Percentiles rank a stretch among this genome's conserved stretches.
Evolutionary conservation across 306 rosid species (phyloP).

Genomic region (Gleditsia sinensis): DNA sequence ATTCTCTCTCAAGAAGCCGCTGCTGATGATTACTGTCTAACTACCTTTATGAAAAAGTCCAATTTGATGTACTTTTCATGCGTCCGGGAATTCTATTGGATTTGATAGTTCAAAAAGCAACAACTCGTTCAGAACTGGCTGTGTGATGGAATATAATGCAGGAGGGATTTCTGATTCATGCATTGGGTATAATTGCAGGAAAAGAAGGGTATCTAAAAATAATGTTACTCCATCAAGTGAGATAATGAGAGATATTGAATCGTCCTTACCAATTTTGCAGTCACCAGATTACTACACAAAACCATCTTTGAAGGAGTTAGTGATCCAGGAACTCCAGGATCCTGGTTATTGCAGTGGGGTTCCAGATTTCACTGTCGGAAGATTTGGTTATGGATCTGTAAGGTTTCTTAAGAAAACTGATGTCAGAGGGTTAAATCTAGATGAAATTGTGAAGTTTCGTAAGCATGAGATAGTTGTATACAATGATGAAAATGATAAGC

Average conservation of each 20-base stretch:
- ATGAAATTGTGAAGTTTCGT: conserved; percentile 60
- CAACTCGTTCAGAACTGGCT: conserved; percentile 28
- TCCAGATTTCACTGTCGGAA: conserved; percentile 75
- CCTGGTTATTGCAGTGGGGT: conserved; percentile 75
- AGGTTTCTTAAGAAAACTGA: conserved; percentile 73
- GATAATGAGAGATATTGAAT: conserved; percentile 42
- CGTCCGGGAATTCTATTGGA: conserved; percentile 5
- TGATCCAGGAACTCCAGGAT: conserved; percentile 46
- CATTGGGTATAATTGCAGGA: conserved; percentile 42
- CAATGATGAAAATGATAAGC: conserved; percentile 68
- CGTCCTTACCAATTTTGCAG: conserved; percentile 53
- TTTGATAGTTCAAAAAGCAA: conserved; percentile 21
- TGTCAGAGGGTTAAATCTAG: conserved; percentile 60
- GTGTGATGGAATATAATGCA: conserved; percentile 45
- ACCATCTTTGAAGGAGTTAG: conserved; percentile 70
- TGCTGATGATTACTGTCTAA: neutral
- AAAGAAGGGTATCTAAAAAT: conserved; percentile 49
- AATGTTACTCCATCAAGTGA: conserved; percentile 22
- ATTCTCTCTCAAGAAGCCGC: neutral
- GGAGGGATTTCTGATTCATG: conserved; percentile 39
- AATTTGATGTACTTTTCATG: conserved; percentile 9
- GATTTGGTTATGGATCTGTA: conserved; percentile 75
- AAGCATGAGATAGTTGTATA: conserved; percentile 82
- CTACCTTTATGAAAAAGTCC: neutral
- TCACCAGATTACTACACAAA: conserved; percentile 57